Evolutionary conservation across 495 filamentous ascomycete genomes (phyloP), one percentile per base, ranked within the genome.

Genomic region (Trichocladium antarcticum): DNA sequence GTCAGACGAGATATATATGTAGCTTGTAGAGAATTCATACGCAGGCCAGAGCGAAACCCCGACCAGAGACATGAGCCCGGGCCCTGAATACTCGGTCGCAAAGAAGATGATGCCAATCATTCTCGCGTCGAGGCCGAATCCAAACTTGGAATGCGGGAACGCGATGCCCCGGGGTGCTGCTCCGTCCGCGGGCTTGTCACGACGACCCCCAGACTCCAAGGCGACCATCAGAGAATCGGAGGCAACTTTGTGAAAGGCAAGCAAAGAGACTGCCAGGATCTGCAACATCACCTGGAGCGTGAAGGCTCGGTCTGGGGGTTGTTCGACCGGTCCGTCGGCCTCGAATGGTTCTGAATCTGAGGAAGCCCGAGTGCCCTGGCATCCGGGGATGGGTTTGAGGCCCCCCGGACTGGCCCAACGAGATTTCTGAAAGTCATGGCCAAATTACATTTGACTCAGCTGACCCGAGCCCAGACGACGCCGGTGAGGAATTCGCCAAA

Each of bases 401-500:
- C n/a, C n/a, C n/a, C n/a, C n/a, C n/a, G 22, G 10, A 53, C 44
- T n/a, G 44, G 50, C 8, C 50, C 50, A 11, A 47, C 9, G 20
- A 53, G 44, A 32, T 37, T 37, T 15, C 50, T 47, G 19, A 47
- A 52, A 17, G 15, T 47, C 5, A 47, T 38, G 15, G 47, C n/a
- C n/a, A n/a, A n/a, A n/a, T n/a, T n/a, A n/a, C n/a, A n/a, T n/a
- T n/a, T n/a, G n/a, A n/a, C n/a, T n/a, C n/a, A n/a, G n/a, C 50
- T 31, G 37, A 53, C 32, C 5, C 50, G 27, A 19, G 50, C 36
- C 50, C 50, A 52, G 29, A 47, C 7, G 36, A 47, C 20, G 42
- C 37, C 50, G 14, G 42, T 52, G 19, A 52, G 50, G 37, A 47
- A 52, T 27, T 52, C 43, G 42, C 50, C 34, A 21, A 45, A 42